Conservation (phyloP, 2,329 filamentous ascomycete genomes). For the Stenocarpella maydis region DNA sequence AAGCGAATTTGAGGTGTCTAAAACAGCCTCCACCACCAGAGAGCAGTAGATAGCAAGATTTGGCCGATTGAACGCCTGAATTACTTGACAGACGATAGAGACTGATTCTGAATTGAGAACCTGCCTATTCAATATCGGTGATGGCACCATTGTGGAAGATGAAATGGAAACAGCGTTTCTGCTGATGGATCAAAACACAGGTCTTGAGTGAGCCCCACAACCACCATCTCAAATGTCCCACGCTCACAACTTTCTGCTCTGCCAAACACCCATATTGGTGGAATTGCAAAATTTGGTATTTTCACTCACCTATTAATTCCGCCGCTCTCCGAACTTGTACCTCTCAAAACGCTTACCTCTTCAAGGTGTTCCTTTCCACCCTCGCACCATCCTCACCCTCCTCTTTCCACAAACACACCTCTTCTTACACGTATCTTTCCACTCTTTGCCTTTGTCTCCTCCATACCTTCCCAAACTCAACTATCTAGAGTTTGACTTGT, state of each 20-base stretch:
- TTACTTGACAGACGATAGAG: not conserved
- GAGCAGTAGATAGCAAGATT: not conserved
- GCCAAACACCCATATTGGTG: too few species aligned
- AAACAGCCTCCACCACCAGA: too few species aligned
- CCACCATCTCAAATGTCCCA: not conserved
- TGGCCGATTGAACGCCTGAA: not conserved
- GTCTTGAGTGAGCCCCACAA: not conserved
- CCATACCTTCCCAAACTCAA: not conserved
- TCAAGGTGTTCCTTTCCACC: not conserved
- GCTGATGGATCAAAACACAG: too few species aligned
- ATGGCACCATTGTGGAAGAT: too few species aligned
- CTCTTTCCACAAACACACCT: not conserved
- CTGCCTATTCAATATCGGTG: too few species aligned
- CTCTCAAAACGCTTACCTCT: too few species aligned
- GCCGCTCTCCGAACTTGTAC: not conserved
- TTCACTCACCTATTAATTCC: too few species aligned
- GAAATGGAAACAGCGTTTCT: too few species aligned
- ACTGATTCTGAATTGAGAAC: too few species aligned
- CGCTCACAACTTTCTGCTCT: not conserved
- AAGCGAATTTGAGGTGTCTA: not conserved
- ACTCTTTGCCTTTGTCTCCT: not conserved
- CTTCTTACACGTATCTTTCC: not conserved
- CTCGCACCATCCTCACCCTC: not conserved
- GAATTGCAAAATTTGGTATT: too few species aligned
- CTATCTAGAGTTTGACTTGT: too few species aligned